Evolutionary conservation across 2,329 filamentous ascomycete genomes (phyloP).

Genomic region (Ascocoryne sarcoides): DNA sequence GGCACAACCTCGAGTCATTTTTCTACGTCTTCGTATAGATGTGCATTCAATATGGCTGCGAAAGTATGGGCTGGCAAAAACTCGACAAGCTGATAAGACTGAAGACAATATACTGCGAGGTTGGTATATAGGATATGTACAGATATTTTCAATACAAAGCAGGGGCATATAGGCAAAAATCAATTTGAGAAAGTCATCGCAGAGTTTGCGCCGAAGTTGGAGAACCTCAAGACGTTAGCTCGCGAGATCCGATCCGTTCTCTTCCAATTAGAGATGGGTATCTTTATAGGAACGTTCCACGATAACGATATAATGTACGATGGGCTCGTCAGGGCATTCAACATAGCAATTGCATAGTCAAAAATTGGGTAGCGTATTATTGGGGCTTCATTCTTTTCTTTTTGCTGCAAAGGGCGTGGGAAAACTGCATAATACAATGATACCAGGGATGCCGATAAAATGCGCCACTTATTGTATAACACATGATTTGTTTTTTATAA

Average conservation of each 20-base stretch:
- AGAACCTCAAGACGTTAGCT: conserved; percentile 15
- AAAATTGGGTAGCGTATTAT: background rate
- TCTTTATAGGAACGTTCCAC: conserved; percentile 11
- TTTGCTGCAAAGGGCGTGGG: background rate
- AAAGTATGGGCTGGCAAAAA: conserved; percentile 8
- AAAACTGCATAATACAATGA: background rate
- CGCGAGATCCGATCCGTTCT: conserved; percentile 23
- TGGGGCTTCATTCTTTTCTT: background rate
- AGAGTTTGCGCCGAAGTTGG: conserved; percentile 13
- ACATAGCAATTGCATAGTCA: conserved; percentile 5
- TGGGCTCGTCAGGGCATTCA: conserved; percentile 9
- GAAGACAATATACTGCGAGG: conserved; percentile 9
- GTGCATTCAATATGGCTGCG: conserved; percentile 16
- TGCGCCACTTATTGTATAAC: background rate
- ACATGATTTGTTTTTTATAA: background rate
- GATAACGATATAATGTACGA: conserved; percentile 11
- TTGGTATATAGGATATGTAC: conserved; percentile 24
- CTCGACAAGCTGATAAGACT: conserved; percentile 8
- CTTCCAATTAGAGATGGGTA: conserved; percentile 19
- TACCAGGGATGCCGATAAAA: background rate
- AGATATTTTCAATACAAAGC: conserved; percentile 16
- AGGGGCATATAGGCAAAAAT: conserved; percentile 10
- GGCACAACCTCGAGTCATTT: conserved; percentile 28
- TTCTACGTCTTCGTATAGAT: conserved; percentile 29
- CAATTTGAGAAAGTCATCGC: conserved; percentile 13